Percentiles rank a stretch among this genome's conserved stretches.
phyloP scores from a whole-genome alignment of 345 rosid genomes.

The Bruguiera sexangula region DNA sequence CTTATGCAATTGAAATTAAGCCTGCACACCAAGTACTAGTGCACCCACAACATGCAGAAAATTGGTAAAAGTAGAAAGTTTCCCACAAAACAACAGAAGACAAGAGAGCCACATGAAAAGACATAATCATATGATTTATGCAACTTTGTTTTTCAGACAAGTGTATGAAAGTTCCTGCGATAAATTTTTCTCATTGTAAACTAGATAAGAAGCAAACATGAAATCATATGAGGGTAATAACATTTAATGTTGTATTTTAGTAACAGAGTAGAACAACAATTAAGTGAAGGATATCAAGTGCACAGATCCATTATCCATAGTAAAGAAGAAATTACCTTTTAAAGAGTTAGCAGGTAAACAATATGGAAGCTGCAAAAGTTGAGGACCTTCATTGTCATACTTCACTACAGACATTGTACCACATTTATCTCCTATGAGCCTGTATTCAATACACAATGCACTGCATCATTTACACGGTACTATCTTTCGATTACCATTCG shows the following conservation, averaged over 20 bases:
- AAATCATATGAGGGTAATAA: neutral
- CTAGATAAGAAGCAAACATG: neutral
- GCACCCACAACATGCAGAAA: neutral
- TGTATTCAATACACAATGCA: constrained; percentile 23
- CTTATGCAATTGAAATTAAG: neutral
- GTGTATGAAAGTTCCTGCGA: neutral
- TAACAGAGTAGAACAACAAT: neutral
- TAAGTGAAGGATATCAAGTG: neutral
- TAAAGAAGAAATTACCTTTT: constrained; percentile 47
- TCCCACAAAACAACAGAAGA: neutral
- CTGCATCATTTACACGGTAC: constrained; percentile 9
- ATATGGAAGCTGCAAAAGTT: constrained; percentile 56
- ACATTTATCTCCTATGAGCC: constrained; percentile 81
- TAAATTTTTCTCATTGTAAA: neutral
- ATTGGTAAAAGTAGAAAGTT: neutral
- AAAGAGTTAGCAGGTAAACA: constrained; percentile 57
- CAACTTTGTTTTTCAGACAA: neutral
- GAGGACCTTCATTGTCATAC: constrained; percentile 50
- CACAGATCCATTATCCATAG: neutral
- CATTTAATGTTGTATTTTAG: neutral
- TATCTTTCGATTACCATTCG: constrained; percentile 15
- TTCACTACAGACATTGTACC: constrained; percentile 67
- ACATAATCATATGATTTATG: constrained; percentile 4
- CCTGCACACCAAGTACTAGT: neutral
- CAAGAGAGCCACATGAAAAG: neutral